Evolutionary conservation across 352 stramenopile species (phyloP).

Genomic region (Aphanomyces stellatus): DNA sequence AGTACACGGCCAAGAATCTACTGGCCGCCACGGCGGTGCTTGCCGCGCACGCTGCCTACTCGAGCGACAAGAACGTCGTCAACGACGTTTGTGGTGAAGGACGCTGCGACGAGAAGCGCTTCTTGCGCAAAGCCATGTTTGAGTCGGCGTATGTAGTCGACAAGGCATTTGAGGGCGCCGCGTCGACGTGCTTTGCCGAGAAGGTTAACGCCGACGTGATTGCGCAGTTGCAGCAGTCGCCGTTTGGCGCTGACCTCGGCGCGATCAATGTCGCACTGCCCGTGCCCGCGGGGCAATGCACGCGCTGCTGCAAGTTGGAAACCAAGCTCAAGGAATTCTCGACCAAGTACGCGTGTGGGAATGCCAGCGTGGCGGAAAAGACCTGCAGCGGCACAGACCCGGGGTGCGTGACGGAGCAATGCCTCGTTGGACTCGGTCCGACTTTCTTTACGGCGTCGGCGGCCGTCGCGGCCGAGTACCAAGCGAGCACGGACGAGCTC

Average conservation of each 20-base stretch:
- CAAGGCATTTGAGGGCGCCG: not conserved
- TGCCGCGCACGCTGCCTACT: not conserved
- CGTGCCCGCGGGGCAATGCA: conserved; percentile 11
- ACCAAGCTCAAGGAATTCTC: conserved; percentile 46
- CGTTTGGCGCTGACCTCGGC: not conserved
- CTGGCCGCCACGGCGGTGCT: not conserved
- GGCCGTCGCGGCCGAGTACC: conserved; percentile 26
- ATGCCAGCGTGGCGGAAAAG: not conserved
- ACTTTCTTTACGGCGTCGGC: conserved; percentile 25
- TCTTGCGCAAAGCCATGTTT: conserved; percentile 3
- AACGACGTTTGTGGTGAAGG: not conserved
- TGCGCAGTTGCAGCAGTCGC: not conserved
- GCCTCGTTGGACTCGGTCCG: conserved; percentile 41
- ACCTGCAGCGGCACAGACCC: conserved; percentile 5
- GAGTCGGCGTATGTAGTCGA: not conserved
- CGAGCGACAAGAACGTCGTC: not conserved
- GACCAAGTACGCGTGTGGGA: conserved; percentile 50
- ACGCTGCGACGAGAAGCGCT: conserved; percentile 10
- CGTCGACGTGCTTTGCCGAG: not conserved
- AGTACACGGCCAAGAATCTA: conserved; percentile 2
- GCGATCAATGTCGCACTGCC: not conserved
- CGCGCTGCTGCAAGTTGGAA: conserved; percentile 25
- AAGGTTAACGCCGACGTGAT: not conserved
- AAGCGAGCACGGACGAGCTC: conserved; percentile 22
- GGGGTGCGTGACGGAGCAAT: conserved; percentile 42